phyloP scores from a whole-genome alignment of 1,284 basidiomycete genomes.

The Porogramme epimiltina region DNA sequence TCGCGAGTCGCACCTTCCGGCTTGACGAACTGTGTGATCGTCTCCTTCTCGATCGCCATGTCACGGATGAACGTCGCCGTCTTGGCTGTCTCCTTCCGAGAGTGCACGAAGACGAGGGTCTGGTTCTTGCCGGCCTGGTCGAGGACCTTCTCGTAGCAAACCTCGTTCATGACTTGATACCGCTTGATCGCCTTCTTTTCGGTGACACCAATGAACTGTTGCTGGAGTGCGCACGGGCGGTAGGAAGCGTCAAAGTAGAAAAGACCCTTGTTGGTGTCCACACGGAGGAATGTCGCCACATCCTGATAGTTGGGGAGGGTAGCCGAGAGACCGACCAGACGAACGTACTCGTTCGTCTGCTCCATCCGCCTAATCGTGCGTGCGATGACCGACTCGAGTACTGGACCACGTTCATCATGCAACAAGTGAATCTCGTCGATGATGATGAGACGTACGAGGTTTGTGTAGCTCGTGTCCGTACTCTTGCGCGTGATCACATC shows the following conservation, averaged over 20 bases:
- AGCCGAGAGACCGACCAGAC: conserved; percentile 94
- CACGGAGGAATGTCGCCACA: conserved; percentile 97
- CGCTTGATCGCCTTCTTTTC: conserved; percentile 99
- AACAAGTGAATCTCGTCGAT: conserved; percentile 98
- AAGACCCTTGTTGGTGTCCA: conserved; percentile 89
- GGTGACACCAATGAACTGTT: conserved; percentile 97
- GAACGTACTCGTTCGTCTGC: conserved; percentile 90
- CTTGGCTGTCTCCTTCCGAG: conserved; percentile 97
- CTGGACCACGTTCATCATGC: conserved; percentile 98
- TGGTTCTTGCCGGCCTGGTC: conserved; percentile 93
- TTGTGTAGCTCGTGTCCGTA: conserved; percentile 96
- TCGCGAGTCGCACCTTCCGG: conserved; percentile 89
- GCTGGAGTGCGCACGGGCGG: conserved; percentile 93
- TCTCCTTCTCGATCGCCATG: conserved; percentile 95
- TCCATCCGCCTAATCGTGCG: conserved; percentile 95
- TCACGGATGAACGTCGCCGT: conserved; percentile 96
- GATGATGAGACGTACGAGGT: conserved; percentile 95
- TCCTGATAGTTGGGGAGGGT: conserved; percentile 98
- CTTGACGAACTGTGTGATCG: conserved; percentile 92
- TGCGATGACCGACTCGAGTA: conserved; percentile 91
- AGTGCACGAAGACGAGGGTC: conserved; percentile 96
- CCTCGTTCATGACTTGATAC: conserved; percentile 98
- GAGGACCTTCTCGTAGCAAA: conserved; percentile 98
- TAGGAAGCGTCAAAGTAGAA: conserved; percentile 98
- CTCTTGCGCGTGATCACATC: conserved; percentile 99